phyloP scores from a whole-genome alignment of 2,329 filamentous ascomycete genomes.

The Penicillium sp. region DNA sequence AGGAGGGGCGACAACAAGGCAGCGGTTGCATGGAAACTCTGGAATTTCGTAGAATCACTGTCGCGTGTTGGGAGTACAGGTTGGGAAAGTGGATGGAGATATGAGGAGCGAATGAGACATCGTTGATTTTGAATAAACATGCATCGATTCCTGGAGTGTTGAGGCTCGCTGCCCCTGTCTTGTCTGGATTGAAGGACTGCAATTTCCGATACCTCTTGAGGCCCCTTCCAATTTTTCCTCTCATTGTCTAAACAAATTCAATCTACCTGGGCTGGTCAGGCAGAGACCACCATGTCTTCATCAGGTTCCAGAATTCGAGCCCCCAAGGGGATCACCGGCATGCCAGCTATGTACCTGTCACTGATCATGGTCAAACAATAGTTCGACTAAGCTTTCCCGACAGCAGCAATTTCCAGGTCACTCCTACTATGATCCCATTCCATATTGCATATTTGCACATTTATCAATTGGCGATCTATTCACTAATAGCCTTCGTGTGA shows the following conservation, averaged over 20 bases:
- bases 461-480: neutral
- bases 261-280: too few species aligned
- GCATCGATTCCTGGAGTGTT: neutral
- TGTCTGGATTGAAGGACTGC: neutral
- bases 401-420: neutral
- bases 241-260: too few species aligned
- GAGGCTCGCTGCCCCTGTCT: neutral
- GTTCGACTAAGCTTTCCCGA: neutral
- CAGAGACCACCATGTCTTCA: neutral
- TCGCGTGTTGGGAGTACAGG: neutral
- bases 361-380: neutral
- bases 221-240: neutral
- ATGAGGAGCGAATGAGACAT: neutral
- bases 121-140: slow-evolving; percentile 1
- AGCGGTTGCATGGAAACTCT: neutral
- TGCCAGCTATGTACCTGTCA: neutral
- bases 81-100: neutral
- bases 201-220: neutral
- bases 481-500: neutral
- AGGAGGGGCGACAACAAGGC: neutral
- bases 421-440: neutral
- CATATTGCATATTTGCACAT: neutral
- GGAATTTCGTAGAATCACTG: neutral
- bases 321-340: neutral
- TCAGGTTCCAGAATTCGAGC: neutral